Percentiles rank a stretch among this genome's conserved stretches.
Conservation (phyloP, 306 rosid genomes). For the peach (Prunus persica) region Prunus_persica_NCBIv2 NC_034009.1:23006001-23006500, state of each 20-base stretch:
- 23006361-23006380: constrained; percentile 35
- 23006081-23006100: constrained; percentile 35
- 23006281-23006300: constrained; percentile 33
- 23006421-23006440: not conserved
- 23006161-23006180: constrained; percentile 51
- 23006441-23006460: constrained; percentile 1
- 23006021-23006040: not conserved
- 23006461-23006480: constrained; percentile 18
- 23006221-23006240: constrained; percentile 19
- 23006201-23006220: constrained; percentile 27
- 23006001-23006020: constrained; percentile 15
- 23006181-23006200: constrained; percentile 41
- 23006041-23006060: not conserved
- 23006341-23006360: constrained; percentile 23
- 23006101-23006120: constrained; percentile 54
- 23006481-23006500: constrained; percentile 33
- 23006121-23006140: constrained; percentile 44
- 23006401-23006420: constrained; percentile 14
- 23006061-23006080: not conserved
- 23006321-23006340: constrained; percentile 12
- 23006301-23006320: constrained; percentile 38
- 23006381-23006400: constrained; percentile 21
- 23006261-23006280: constrained; percentile 28
- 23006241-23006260: constrained; percentile 20
- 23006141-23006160: constrained; percentile 50